These are phyloP conservation scores for Lotus japonicus DNA, from an alignment of 306 rosid genomes.

Conservation along the genomic window DNA sequence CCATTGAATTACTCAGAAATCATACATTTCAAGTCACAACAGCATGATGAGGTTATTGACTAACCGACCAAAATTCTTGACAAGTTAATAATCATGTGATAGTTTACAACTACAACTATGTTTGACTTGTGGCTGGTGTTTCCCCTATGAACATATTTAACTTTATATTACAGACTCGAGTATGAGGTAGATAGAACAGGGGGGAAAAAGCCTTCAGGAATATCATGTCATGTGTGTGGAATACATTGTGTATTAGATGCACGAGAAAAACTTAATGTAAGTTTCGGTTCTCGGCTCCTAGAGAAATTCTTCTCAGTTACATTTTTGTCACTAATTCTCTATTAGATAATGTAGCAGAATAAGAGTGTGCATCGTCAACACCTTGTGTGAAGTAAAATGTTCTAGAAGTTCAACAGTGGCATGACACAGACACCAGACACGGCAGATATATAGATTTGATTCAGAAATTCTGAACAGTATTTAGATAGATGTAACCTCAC, in stretches of 20 bases:
- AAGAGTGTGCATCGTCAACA: no score
- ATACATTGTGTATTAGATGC: not conserved
- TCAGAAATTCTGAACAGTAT: not conserved
- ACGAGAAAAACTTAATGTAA: not conserved
- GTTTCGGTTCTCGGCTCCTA: not conserved
- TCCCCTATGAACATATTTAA: not conserved
- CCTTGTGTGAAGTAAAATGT: not conserved
- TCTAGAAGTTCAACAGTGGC: not conserved
- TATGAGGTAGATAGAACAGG: not conserved
- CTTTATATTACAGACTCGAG: not conserved
- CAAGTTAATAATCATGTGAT: not conserved
- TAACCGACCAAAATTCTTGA: not conserved
- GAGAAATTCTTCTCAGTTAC: conserved; percentile 8
- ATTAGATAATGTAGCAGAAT: not conserved
- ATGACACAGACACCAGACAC: conserved; percentile 1
- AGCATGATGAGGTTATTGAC: not conserved
- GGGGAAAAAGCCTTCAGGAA: not conserved
- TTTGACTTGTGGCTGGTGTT: not conserved
- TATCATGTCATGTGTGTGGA: not conserved
- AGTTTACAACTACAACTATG: conserved; percentile 6
- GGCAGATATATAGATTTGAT: not conserved
- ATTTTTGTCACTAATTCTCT: not conserved
- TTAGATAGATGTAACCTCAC: conserved; percentile 33
- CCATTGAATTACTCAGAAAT: not conserved
- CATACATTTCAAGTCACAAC: not conserved